Evolutionary conservation across 768 basidiomycete species (phyloP).

Genomic region (Crassisporium funariophilum): DNA sequence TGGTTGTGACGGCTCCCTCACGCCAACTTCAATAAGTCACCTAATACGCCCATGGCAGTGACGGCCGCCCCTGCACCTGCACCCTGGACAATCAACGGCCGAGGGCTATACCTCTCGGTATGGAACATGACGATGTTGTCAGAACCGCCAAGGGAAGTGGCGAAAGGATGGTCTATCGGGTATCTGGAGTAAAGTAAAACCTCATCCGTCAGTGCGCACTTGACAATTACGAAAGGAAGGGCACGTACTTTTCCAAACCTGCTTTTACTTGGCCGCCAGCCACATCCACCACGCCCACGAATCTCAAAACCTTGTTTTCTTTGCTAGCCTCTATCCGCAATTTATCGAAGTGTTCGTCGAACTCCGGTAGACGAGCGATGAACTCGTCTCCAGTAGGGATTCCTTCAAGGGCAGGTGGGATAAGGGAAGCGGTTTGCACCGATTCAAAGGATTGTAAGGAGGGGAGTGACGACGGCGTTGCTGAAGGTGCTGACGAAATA

Average conservation of each 20-base stretch:
- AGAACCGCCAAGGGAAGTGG: conserved; percentile 92
- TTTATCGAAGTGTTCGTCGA: conserved; percentile 76
- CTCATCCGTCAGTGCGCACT: conserved; percentile 2
- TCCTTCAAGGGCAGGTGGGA: conserved; percentile 72
- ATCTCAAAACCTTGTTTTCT: conserved; percentile 86
- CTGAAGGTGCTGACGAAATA: conserved; percentile 48
- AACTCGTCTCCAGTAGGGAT: conserved; percentile 82
- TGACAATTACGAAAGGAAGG: not conserved
- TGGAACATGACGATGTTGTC: conserved; percentile 99
- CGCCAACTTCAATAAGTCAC: conserved; percentile 72
- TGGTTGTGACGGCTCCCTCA: conserved; percentile 18
- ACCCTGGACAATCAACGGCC: conserved; percentile 93
- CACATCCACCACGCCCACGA: conserved; percentile 93
- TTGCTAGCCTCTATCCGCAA: conserved; percentile 76
- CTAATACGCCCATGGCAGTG: conserved; percentile 96
- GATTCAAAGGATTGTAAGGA: conserved; percentile 79
- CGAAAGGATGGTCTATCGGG: conserved; percentile 87
- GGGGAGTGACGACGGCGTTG: conserved; percentile 39
- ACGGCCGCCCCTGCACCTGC: conserved; percentile 98
- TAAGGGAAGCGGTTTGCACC: conserved; percentile 82
- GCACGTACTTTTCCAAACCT: conserved; percentile 81
- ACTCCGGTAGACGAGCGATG: conserved; percentile 74
- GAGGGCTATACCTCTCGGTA: conserved; percentile 84
- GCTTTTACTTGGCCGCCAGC: conserved; percentile 73
- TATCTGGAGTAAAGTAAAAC: conserved; percentile 67